Evolutionary conservation across 441 rosid species (phyloP).

Genomic region (Euphorbia corollata): DNA sequence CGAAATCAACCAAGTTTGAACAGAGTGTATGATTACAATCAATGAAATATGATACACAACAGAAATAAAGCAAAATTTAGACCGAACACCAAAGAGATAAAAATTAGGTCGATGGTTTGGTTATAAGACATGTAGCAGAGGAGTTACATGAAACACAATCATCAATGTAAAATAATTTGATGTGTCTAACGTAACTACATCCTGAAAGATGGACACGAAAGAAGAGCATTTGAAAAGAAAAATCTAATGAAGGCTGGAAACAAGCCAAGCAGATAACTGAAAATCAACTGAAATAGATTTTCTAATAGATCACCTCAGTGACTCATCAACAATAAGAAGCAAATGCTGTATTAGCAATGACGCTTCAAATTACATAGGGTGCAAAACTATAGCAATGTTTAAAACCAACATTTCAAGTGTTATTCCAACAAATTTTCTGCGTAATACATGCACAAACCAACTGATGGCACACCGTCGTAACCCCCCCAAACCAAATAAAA

Average conservation of each 20-base stretch:
- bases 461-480: no score
- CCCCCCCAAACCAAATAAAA: no score
- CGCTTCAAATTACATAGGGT: not conserved
- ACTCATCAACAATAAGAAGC: slow-evolving; percentile 3
- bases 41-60: no score
- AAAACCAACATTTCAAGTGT: not conserved
- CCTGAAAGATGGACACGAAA: not conserved
- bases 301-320: not conserved
- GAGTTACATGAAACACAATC: not conserved
- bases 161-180: not conserved
- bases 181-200: not conserved
- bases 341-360: not conserved
- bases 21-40: not conserved
- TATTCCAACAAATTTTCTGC: not conserved
- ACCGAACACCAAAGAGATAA: no score
- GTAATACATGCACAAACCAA: not conserved
- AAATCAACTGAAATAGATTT: not conserved
- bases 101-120: no score
- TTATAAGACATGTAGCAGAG: not conserved
- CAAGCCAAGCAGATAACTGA: not conserved
- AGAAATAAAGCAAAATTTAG: no score
- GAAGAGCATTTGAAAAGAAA: not conserved
- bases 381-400: not conserved
- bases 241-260: not conserved
- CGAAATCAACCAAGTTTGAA: not conserved